Conservation (phyloP, 2,329 filamentous ascomycete genomes). For the Apiospora pterosperma region DNA sequence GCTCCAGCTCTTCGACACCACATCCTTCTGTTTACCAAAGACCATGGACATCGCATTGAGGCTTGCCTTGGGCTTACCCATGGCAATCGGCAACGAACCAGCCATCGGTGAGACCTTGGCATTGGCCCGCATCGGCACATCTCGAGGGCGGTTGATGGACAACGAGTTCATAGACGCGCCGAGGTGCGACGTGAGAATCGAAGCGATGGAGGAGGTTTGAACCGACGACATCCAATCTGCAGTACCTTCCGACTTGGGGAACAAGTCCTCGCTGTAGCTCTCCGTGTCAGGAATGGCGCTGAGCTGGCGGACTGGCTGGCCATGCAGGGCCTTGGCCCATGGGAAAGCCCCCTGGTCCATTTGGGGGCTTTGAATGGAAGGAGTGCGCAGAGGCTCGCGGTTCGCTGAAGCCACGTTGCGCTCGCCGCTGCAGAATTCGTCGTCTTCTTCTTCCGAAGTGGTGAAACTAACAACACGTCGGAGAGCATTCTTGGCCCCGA, state of each 20-base stretch:
- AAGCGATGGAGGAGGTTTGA: slow-evolving; percentile 78
- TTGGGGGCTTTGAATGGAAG: slow-evolving; percentile 86
- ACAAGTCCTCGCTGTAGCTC: slow-evolving; percentile 81
- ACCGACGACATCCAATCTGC: slow-evolving; percentile 78
- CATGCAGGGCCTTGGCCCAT: slow-evolving; percentile 88
- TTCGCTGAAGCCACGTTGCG: slow-evolving; percentile 79
- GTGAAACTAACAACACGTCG: slow-evolving; percentile 85
- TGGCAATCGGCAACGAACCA: slow-evolving; percentile 73
- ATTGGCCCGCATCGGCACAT: slow-evolving; percentile 40
- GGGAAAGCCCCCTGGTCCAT: slow-evolving; percentile 83
- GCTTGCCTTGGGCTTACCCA: slow-evolving; percentile 69
- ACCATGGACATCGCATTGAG: slow-evolving; percentile 72
- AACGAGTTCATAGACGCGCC: slow-evolving; percentile 78
- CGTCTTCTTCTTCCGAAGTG: slow-evolving; percentile 82
- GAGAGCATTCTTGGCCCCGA: slow-evolving; percentile 74
- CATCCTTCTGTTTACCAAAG: slow-evolving; percentile 73
- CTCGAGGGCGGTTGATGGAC: slow-evolving; percentile 47
- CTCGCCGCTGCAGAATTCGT: slow-evolving; percentile 89
- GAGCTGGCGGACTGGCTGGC: slow-evolving; percentile 73
- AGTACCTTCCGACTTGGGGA: slow-evolving; percentile 70
- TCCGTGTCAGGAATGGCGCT: slow-evolving; percentile 81
- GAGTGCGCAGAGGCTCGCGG: slow-evolving; percentile 91
- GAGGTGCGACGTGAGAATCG: slow-evolving; percentile 78
- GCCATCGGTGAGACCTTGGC: slow-evolving; percentile 57
- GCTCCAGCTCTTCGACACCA: slow-evolving; percentile 97